Evolutionary conservation across 352 stramenopile species (phyloP), one percentile per base, ranked within the genome.

Genomic region (Phytophthora aleatoria): DNA sequence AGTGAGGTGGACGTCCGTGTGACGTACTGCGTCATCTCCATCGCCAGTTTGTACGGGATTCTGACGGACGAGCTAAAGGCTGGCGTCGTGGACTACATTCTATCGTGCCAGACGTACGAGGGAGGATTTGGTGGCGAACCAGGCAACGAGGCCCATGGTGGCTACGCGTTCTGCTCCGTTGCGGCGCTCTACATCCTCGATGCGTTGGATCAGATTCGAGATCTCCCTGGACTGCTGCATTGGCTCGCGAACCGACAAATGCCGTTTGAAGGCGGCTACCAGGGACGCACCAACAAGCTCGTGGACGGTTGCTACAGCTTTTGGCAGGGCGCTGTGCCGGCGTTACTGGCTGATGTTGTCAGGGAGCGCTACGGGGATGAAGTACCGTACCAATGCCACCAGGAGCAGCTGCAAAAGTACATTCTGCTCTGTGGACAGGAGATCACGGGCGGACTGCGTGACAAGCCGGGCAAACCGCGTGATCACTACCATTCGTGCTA

Each of bases 401-500:
- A 77, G 24, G 70, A 81, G 43, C 73, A 88, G 36, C 67, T 98
- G 49, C 91, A 98, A 60, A 77, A 87, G 65, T 99, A 98, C 66
- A 98, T 98, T 69, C 56, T 99, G 20, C 78, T 98, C 6, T 99
- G 96, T 69, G 90, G 92, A 1, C 96, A 99, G 72, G 90, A 98
- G 69, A 84, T 98, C 52, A 89, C 97, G 59, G 96, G 96, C 38
- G 96, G 96, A 16, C 75, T 99, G 13, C 86, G 85, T 15, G 87
- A 99, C 76, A 99, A 99, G 68, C 95, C 96, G 0, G 95, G 90
- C 50, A 99, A 99, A 74, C 69, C 78, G 7, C 81, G 96, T 48
- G 98, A 99, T 72, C 98, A 99, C 71, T 99, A 99, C 76, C 98
- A 99, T 82, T 98, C 93, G 24, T 99, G 97, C 76, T 99, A 99